These are phyloP conservation scores for Neocucurbitaria cava DNA, from an alignment of 2,329 filamentous ascomycete species.

Conservation along the genomic window DNA sequence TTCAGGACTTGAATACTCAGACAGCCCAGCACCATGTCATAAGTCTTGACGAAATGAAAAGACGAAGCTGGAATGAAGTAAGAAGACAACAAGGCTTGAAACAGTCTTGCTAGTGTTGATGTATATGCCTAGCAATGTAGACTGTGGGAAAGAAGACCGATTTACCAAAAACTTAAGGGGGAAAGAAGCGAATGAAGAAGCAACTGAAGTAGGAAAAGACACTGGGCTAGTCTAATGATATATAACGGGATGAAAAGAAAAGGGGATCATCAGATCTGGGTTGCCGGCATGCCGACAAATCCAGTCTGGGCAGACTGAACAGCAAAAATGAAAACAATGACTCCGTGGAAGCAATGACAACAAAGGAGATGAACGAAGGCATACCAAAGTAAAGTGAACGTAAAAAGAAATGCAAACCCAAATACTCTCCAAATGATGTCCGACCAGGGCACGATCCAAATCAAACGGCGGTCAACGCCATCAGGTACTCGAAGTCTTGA, in stretches of 20 bases:
- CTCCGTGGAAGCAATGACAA: neutral
- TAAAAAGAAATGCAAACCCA: neutral
- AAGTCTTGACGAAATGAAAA: too few relatives aligned
- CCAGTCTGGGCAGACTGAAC: neutral
- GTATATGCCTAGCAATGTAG: neutral
- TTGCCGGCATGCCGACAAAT: neutral
- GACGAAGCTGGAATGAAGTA: neutral
- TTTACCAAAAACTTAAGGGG: neutral
- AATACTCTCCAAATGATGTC: neutral
- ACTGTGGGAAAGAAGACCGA: neutral
- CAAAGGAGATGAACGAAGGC: neutral
- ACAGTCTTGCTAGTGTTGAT: neutral
- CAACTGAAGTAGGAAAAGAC: neutral
- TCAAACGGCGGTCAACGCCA: constrained; percentile 1
- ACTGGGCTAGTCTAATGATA: neutral
- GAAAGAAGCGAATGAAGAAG: neutral
- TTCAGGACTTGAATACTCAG: too few relatives aligned
- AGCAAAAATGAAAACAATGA: neutral
- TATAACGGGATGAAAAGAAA: neutral
- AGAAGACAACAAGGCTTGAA: neutral
- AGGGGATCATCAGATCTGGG: neutral
- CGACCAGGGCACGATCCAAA: neutral
- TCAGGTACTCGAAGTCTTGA: neutral
- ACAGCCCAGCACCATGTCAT: too few relatives aligned
- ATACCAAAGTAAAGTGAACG: neutral